Base-by-base conservation (phyloP, 2,329 filamentous ascomycete genomes). In the Colletotrichum liriopes region DNA sequence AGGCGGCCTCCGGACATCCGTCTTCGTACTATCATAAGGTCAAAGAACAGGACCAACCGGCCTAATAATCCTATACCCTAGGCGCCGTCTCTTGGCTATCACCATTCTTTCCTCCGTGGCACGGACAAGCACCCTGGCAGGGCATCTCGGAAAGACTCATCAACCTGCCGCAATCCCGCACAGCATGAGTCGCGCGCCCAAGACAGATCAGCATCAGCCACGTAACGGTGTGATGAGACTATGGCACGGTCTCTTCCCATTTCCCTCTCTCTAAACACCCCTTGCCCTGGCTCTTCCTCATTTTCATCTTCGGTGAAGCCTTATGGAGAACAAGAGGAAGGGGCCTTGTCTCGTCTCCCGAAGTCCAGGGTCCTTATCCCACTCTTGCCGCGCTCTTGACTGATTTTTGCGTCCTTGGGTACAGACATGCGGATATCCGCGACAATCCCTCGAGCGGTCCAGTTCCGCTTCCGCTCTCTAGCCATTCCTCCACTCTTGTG, bases 171-270 rank as follows among this genome's bases (percentile, higher is more conserved):
- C 23, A 37, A 26, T 67, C 45, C 68, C 68, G 68, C 56, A 55
- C 16, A 56, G 41, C 68, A 71, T 63, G 68, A 71, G 65, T 68
- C 69, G 69, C 37, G 65, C 65, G 61, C 14, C 41, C 65, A 63
- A 65, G 68, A 51, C 65, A 32, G 64, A 54, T 29, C 16, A 26
- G 29, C 37, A 32, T 49, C 63, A 61, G 62, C 68, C 63, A 49
- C 68, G 55, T 56, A 67, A 71, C 63, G 35, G 41, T 45, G 32
- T 59, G 49, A 64, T 51, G 35, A 66, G 64, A 37, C 39, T 41
- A 18, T 11, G 43, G 29, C n/a, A 23, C 35, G 18, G 41, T 62
- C 45, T 45, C 56, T 37, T 58, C 59, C 69, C 54, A 51, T 59
- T 49, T 59, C 29, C 58, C 51, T 9, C 60, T 43, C 26, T 63